Evolutionary conservation across 306 rosid genomes (phyloP), one percentile per base, ranked within the genome.

Genomic region (Casuarina cunninghamiana): DNA sequence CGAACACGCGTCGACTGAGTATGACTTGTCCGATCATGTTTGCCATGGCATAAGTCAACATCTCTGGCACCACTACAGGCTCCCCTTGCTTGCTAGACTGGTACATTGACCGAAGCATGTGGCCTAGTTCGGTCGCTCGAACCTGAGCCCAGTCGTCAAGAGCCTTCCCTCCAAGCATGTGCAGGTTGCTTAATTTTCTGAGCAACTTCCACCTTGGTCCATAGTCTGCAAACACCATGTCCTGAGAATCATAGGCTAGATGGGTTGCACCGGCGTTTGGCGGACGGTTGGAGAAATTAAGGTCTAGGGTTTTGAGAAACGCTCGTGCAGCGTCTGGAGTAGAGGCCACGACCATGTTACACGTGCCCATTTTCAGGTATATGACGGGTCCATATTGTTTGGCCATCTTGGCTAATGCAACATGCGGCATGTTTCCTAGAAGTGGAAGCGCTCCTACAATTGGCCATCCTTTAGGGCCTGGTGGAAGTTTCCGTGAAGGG

Each of bases 381-480:
- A 87, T 82, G 54, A 87, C 75, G 21, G 90, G 87, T 3, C 90
- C 90, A 58, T 38, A 84, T 58, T 71, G 61, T 48, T 60, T 78
- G 2, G 88, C 80, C 88, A 87, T 61, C 10, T 80, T 54, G 55
- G 90, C 16, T 42, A 87, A 83, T 12, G 88, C 53, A 26, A 80
- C 85, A 50, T 87, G 88, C 5, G 90, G 90, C 88, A 82, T 84
- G 80, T 60, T 16, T 1, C 91, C 91, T 11, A 87, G 66, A 0
- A 80, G 83, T 13, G 91, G 87, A 12, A 87, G 83, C n/a, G 80
- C 82, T 1, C 91, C 91, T 6, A 84, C 54, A 67, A 87, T 35
- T 3, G 91, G 88, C 91, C 87, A 87, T 61, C 91, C 91, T 69
- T 70, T 84, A 19, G 88, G 91, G 2, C 90, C 88, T 0, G 91